Evolutionary conservation across 2,329 filamentous ascomycete genomes (phyloP), one percentile per base, ranked within the genome.

Genomic region (Helotiales sp.): DNA sequence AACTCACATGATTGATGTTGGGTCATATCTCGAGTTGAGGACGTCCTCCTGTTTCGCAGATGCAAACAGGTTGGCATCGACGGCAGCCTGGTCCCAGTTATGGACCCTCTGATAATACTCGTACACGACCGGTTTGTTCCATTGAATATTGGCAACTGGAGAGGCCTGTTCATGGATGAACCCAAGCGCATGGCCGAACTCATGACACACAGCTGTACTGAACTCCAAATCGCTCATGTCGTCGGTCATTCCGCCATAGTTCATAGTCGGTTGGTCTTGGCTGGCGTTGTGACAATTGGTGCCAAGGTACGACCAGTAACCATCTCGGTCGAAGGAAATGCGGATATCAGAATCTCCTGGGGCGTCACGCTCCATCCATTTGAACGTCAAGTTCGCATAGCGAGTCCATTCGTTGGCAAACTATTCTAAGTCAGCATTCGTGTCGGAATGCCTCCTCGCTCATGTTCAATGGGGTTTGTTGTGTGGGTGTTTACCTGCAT

Each of bases 101-200:
- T 40, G 17, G 11, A 40, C 37, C 37, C 37, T 40, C 37, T 40
- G 37, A 40, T 40, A 40, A 40, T 40, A 40, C 37, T 40, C 66
- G 47, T 73, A 70, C 1, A 76, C 72, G 10, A 52, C 65, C 0
- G 65, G 17, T 64, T 70, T 67, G 54, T 73, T 72, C 75, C 75
- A 77, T 17, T 58, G 60, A 61, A 76, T 74, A 15, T 34, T 52
- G 8, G 64, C 69, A 13, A 68, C 66, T 1, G 74, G 74, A 7
- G 66, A 70, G 40, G 70, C 62, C 61, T 76, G 75, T 69, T 77
- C 73, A 63, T 77, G 75, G 30, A 74, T 64, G 57, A 72, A 75
- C 49, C 75, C 75, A 24, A 74, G 54, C 3, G 74, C 75, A 52
- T 77, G 75, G n/a, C 75, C 75, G 34, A 77, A 77, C 64, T 77